phyloP scores from a whole-genome alignment of 1,139 yeast genomes.

The Arxiozyma bovina region DNA sequence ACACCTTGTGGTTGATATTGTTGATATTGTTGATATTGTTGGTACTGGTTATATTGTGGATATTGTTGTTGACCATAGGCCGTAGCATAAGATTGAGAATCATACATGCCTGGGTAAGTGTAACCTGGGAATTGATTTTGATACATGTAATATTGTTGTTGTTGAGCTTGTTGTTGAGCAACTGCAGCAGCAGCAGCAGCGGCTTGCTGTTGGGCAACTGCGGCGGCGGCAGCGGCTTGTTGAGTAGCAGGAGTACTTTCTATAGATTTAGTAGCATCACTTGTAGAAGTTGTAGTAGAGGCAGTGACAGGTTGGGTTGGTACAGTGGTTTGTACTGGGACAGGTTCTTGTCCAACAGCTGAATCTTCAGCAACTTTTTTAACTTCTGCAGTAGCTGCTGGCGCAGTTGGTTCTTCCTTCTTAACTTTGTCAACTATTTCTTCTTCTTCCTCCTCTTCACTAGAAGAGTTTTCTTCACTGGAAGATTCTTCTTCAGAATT shows the following conservation, averaged over 20 bases:
- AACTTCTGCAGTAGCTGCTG: slow-evolving; percentile 1
- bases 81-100: slow-evolving; percentile 22
- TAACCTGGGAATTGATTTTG: slow-evolving; percentile 32
- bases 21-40: slow-evolving; percentile 13
- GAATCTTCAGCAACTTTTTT: background rate
- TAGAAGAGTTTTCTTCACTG: slow-evolving; percentile 19
- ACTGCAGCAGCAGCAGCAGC: slow-evolving; percentile 10
- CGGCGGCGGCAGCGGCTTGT: background rate
- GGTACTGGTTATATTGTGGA: slow-evolving; percentile 22
- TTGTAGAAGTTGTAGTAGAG: background rate
- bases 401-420: slow-evolving; percentile 2
- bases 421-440: slow-evolving; percentile 1
- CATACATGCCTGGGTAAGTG: slow-evolving; percentile 32
- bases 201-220: slow-evolving; percentile 5
- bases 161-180: slow-evolving; percentile 16
- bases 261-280: background rate
- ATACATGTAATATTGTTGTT: slow-evolving; percentile 30
- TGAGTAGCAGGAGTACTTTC: slow-evolving; percentile 2
- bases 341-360: background rate
- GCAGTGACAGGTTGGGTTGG: background rate
- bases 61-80: slow-evolving; percentile 17
- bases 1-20: slow-evolving; percentile 15
- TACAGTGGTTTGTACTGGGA: background rate
- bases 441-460: slow-evolving; percentile 13
- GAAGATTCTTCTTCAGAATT: slow-evolving; percentile 12